Percentiles rank a stretch among this genome's conserved stretches.
Evolutionary conservation across 768 basidiomycete species (phyloP).

Genomic region (Myochromella boudieri): DNA sequence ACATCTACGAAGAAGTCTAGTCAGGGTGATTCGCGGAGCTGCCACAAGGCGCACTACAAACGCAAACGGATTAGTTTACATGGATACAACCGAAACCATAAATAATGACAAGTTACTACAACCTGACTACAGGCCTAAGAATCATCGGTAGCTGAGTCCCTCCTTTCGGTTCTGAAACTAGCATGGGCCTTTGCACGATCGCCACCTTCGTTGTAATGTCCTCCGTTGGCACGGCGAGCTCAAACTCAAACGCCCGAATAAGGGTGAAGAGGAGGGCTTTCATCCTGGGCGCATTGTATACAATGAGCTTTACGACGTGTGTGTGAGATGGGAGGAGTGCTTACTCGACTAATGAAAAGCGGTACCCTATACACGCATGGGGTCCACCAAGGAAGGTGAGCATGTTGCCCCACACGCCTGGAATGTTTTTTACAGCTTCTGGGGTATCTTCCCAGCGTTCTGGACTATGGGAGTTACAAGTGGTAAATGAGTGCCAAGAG

Average conservation of each 20-base stretch:
- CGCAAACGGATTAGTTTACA: too few relatives aligned
- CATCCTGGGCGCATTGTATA: too few relatives aligned
- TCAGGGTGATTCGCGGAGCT: too few relatives aligned
- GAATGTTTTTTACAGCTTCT: slow-evolving; percentile 41
- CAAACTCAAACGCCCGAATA: slow-evolving; percentile 52
- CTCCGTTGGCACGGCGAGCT: slow-evolving; percentile 47
- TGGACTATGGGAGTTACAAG: slow-evolving; percentile 39
- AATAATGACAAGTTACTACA: too few relatives aligned
- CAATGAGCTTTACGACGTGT: too few relatives aligned
- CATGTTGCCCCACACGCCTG: slow-evolving; percentile 61
- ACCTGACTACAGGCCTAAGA: slow-evolving; percentile 25
- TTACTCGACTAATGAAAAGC: slow-evolving; percentile 58
- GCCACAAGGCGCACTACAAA: too few relatives aligned
- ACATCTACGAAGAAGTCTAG: too few relatives aligned
- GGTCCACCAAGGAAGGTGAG: slow-evolving; percentile 67
- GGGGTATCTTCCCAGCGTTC: slow-evolving; percentile 60
- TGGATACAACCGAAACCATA: too few relatives aligned
- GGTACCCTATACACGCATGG: slow-evolving; percentile 64
- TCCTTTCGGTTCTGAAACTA: slow-evolving; percentile 35
- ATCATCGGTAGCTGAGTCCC: slow-evolving; percentile 46
- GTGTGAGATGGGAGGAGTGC: too few relatives aligned
- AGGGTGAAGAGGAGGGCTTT: slow-evolving; percentile 49
- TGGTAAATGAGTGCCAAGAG: not conserved
- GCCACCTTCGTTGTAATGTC: slow-evolving; percentile 39
- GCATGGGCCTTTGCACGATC: slow-evolving; percentile 46